phyloP scores from a whole-genome alignment of 208 protist species.

The Trichomonas tenax region DNA sequence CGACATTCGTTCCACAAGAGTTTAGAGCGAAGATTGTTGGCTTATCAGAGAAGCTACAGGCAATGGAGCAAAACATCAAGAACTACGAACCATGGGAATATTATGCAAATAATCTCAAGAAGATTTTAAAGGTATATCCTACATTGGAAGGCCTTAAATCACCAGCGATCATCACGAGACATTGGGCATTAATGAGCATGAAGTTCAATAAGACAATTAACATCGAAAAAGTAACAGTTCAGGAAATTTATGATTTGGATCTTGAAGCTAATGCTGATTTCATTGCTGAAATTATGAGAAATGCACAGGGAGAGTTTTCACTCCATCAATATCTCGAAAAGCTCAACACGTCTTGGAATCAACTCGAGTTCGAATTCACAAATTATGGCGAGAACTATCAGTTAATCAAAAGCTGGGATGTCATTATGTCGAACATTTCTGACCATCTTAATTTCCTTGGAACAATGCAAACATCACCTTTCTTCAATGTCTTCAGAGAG shows the following conservation, averaged over 20 bases:
- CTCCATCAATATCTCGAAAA: slow-evolving; percentile 3
- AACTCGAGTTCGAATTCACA: not conserved
- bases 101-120: not conserved
- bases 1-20: not conserved
- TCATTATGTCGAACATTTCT: not conserved
- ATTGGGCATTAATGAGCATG: not conserved
- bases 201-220: slow-evolving; percentile 5
- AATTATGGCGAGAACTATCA: not conserved
- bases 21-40: not conserved
- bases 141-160: not conserved
- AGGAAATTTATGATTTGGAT: not conserved
- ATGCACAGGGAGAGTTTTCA: slow-evolving; percentile 7
- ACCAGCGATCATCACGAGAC: not conserved
- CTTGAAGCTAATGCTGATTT: not conserved
- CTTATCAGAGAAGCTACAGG: not conserved
- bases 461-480: slow-evolving; percentile 21
- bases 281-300: not conserved
- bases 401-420: not conserved
- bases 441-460: not conserved
- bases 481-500: not conserved
- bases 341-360: not conserved
- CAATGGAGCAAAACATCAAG: not conserved
- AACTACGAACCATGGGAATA: slow-evolving; percentile 10
- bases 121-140: not conserved
- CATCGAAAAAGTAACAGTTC: not conserved